Evolutionary conservation across 495 filamentous ascomycete species (phyloP).

Genomic region (Chaetomium cochliodes): DNA sequence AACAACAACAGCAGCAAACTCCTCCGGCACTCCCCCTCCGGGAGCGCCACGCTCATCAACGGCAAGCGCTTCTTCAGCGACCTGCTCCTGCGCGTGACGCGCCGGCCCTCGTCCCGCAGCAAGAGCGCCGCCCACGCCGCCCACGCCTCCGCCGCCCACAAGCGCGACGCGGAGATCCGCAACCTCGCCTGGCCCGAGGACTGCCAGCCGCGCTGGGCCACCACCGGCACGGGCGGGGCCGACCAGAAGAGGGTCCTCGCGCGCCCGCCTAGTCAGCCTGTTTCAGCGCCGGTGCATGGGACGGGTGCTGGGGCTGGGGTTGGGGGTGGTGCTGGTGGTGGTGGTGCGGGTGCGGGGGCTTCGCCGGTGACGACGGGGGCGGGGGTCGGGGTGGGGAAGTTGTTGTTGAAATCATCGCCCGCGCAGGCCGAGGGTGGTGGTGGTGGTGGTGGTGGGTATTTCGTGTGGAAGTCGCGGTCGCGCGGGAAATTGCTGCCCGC

Average conservation of each 20-base stretch:
- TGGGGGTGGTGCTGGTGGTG: too few relatives aligned
- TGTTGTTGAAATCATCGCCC: too few relatives aligned
- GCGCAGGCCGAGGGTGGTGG: not conserved
- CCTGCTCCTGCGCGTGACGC: conserved; percentile 26
- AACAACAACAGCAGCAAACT: not conserved
- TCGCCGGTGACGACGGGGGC: too few relatives aligned
- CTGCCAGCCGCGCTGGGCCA: conserved; percentile 14
- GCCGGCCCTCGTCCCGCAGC: conserved; percentile 19
- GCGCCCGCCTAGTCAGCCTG: conserved; percentile 14
- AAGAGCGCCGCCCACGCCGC: conserved; percentile 5
- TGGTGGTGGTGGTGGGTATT: not conserved
- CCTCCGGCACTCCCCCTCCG: not conserved
- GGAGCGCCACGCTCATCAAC: not conserved
- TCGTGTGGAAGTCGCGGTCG: conserved; percentile 2
- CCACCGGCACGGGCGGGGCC: not conserved
- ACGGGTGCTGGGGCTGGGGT: not conserved
- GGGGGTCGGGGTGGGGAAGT: too few relatives aligned
- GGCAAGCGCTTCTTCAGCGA: conserved; percentile 26
- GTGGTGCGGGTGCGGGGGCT: too few relatives aligned
- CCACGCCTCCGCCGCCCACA: not conserved
- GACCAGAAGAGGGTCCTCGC: not conserved
- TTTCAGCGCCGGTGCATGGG: not conserved
- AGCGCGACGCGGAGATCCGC: conserved; percentile 13
- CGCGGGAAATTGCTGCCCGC: not conserved
- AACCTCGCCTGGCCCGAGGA: conserved; percentile 13